phyloP scores from a whole-genome alignment of 2,329 filamentous ascomycete genomes.

The Elsinoe arachidis region DNA sequence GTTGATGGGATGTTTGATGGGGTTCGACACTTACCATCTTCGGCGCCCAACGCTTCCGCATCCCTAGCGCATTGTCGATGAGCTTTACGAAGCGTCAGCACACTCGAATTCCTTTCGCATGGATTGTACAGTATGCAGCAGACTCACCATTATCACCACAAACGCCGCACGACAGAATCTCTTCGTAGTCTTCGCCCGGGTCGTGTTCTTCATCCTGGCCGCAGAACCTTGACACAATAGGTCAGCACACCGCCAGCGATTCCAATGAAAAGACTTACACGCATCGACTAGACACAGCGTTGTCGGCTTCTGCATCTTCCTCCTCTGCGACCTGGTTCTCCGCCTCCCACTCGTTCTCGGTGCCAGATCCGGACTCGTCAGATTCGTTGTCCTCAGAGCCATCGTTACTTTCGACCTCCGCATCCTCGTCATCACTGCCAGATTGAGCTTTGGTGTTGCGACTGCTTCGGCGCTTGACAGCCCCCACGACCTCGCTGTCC shows the following conservation, averaged over 20 bases:
- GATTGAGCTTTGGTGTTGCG: constrained; percentile 13
- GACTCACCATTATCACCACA: constrained; percentile 77
- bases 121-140: constrained; percentile 11
- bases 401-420: constrained; percentile 27
- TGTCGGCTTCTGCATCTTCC: constrained; percentile 44
- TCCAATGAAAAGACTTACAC: constrained; percentile 44
- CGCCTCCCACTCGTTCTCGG: constrained; percentile 45
- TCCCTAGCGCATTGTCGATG: constrained; percentile 84
- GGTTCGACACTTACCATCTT: constrained; percentile 49
- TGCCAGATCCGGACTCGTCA: constrained; percentile 28
- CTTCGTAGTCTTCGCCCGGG: constrained; percentile 70
- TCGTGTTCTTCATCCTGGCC: constrained; percentile 74
- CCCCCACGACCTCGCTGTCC: constrained; percentile 34
- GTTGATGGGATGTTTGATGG: neutral
- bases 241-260: constrained; percentile 22
- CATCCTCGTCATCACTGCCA: constrained; percentile 31
- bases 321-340: constrained; percentile 48
- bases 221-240: constrained; percentile 57
- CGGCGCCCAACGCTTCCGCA: constrained; percentile 52
- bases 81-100: constrained; percentile 53
- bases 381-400: constrained; percentile 12
- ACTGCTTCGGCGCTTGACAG: constrained; percentile 28
- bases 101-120: constrained; percentile 24
- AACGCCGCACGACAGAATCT: constrained; percentile 64
- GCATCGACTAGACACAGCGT: constrained; percentile 50